Conservation (phyloP, 192 early-diverging fungal genomes). For the Pecoramyces ruminantium region DNA sequence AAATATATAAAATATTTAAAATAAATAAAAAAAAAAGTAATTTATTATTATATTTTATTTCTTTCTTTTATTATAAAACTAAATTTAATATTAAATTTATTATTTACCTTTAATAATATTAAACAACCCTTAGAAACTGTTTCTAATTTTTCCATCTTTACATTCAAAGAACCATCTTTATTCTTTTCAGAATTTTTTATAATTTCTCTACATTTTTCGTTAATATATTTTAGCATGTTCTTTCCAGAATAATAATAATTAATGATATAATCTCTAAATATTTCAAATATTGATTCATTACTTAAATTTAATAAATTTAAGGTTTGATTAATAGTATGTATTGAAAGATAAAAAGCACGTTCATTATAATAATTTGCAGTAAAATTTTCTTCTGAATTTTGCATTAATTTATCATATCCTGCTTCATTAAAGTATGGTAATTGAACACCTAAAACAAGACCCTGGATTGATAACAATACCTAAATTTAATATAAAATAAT, state of each 20-base stretch:
- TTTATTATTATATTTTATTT: too few species aligned
- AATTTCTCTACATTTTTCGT: background rate
- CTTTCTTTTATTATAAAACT: too few species aligned
- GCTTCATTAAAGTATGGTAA: slow-evolving; percentile 42
- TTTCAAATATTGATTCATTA: slow-evolving; percentile 10
- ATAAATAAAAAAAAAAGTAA: too few species aligned
- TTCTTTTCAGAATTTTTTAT: slow-evolving; percentile 2
- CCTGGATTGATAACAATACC: slow-evolving; percentile 32
- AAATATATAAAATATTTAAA: too few species aligned
- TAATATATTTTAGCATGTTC: background rate
- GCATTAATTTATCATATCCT: slow-evolving; percentile 34
- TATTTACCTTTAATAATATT: slow-evolving; percentile 3
- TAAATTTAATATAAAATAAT: too few species aligned
- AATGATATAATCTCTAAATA: slow-evolving; percentile 7
- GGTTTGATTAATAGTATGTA: slow-evolving; percentile 13
- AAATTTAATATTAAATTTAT: too few species aligned
- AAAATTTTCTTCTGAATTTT: slow-evolving; percentile 21
- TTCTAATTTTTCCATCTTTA: background rate
- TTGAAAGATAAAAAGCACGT: slow-evolving; percentile 27
- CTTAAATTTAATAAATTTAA: background rate
- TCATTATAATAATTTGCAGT: slow-evolving; percentile 36
- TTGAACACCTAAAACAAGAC: slow-evolving; percentile 24
- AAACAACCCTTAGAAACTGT: slow-evolving; percentile 3
- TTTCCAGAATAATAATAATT: slow-evolving; percentile 4
- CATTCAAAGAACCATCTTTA: background rate